Evolutionary conservation across 345 rosid species (phyloP).

Genomic region (Limnanthes douglasii): DNA sequence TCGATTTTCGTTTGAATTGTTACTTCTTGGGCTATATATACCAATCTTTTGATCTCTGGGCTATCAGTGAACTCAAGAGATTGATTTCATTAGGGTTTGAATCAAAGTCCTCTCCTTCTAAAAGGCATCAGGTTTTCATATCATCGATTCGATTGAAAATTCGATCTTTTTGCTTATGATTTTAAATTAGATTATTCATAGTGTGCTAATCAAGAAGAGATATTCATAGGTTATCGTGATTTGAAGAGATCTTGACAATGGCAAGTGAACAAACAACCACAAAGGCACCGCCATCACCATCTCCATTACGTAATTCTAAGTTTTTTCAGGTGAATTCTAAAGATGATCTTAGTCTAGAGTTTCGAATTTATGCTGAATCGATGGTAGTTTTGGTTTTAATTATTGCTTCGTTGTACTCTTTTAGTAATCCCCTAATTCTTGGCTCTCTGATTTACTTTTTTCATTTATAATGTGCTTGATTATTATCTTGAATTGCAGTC

Average conservation of each 20-base stretch:
- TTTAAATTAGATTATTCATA: too few species aligned
- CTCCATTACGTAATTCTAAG: slow-evolving; percentile 80
- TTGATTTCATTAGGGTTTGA: too few species aligned
- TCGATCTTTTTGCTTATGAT: too few species aligned
- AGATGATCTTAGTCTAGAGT: neutral
- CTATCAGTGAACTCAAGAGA: too few species aligned
- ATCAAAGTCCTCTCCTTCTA: too few species aligned
- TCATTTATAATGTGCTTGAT: neutral
- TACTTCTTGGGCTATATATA: too few species aligned
- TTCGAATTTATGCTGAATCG: slow-evolving; percentile 2
- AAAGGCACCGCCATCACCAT: slow-evolving; percentile 83
- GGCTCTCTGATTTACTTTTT: neutral
- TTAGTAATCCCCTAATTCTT: neutral
- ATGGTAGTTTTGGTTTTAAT: neutral
- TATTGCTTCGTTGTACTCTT: neutral
- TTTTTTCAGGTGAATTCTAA: slow-evolving; percentile 52
- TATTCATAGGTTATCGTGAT: too few species aligned
- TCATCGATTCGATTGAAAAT: too few species aligned
- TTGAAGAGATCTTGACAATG: slow-evolving; percentile 46
- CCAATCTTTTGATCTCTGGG: too few species aligned
- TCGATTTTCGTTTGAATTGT: too few species aligned
- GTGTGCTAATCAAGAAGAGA: too few species aligned
- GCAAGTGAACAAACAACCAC: slow-evolving; percentile 34
- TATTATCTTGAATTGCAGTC: slow-evolving; percentile 26
- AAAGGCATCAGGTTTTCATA: too few species aligned